Evolutionary conservation across 1,139 yeast species (phyloP).

Genomic region (Kodamaea alishanica): DNA sequence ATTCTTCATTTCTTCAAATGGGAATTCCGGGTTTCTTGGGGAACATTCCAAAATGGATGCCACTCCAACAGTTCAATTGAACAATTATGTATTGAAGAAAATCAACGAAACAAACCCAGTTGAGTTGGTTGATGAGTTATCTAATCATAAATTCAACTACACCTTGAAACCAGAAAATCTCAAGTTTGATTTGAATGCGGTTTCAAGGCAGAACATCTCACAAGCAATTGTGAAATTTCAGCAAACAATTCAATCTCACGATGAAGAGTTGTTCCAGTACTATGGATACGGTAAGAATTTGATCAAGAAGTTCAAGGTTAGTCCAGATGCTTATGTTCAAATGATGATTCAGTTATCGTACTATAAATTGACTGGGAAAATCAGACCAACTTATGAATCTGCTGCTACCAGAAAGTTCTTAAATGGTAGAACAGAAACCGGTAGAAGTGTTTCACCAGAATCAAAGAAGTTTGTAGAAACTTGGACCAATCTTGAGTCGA

Average conservation of each 20-base stretch:
- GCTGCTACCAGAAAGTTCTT: slow-evolving; percentile 90
- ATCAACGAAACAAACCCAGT: slow-evolving; percentile 45
- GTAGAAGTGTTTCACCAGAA: slow-evolving; percentile 80
- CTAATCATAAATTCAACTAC: slow-evolving; percentile 14
- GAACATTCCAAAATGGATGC: slow-evolving; percentile 99
- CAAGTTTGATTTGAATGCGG: slow-evolving; percentile 49
- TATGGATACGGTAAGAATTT: slow-evolving; percentile 68
- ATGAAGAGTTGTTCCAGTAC: slow-evolving; percentile 65
- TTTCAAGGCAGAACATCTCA: slow-evolving; percentile 49
- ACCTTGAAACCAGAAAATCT: slow-evolving; percentile 23
- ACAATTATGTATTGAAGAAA: slow-evolving; percentile 67
- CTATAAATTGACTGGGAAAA: slow-evolving; percentile 74
- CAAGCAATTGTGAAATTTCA: slow-evolving; percentile 56
- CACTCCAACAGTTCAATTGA: slow-evolving; percentile 87
- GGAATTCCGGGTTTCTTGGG: slow-evolving; percentile 88
- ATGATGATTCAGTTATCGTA: slow-evolving; percentile 73
- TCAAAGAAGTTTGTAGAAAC: slow-evolving; percentile 70
- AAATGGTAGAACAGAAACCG: slow-evolving; percentile 95
- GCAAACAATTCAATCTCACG: slow-evolving; percentile 50
- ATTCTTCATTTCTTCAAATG: slow-evolving; percentile 77
- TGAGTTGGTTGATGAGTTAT: slow-evolving; percentile 26
- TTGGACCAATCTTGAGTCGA: slow-evolving; percentile 60
- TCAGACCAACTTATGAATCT: slow-evolving; percentile 92
- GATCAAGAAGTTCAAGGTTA: slow-evolving; percentile 63
- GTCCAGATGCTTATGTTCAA: slow-evolving; percentile 79